These are phyloP conservation scores for Hypoxylon crocopeplum DNA, from an alignment of 495 filamentous ascomycete species.

Conservation along the genomic window DNA sequence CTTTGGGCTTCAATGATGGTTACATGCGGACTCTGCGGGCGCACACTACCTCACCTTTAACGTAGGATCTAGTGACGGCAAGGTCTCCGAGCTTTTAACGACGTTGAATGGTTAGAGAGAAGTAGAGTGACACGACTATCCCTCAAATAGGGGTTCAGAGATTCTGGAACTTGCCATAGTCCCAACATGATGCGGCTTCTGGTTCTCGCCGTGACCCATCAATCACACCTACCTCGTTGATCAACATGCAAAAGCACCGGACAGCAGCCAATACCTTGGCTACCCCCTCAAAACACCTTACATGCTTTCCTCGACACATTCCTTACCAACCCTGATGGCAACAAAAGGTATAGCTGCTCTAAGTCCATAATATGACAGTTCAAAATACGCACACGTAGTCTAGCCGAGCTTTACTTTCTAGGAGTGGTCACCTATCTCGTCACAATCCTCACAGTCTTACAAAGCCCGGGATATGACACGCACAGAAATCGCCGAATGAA, in stretches of 20 bases:
- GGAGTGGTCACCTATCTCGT: neutral
- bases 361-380: neutral
- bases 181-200: conserved; percentile 4
- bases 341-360: neutral
- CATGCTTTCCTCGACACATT: neutral
- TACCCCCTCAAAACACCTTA: conserved; percentile 8
- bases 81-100: neutral
- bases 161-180: conserved; percentile 9
- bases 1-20: neutral
- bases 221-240: conserved; percentile 16
- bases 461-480: neutral
- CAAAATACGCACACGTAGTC: neutral
- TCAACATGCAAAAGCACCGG: conserved; percentile 7
- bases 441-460: neutral
- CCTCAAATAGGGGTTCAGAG: conserved; percentile 1
- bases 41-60: neutral
- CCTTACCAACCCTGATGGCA: neutral
- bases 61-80: neutral
- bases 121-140: conserved; percentile 3
- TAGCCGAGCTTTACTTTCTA: neutral
- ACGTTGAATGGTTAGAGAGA: neutral
- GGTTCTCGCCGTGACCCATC: conserved; percentile 3
- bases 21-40: neutral
- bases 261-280: neutral
- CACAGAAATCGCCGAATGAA: neutral